These are phyloP conservation scores for Athelia psychrophila DNA, from an alignment of 1,284 basidiomycete species.

Conservation along the genomic window DNA sequence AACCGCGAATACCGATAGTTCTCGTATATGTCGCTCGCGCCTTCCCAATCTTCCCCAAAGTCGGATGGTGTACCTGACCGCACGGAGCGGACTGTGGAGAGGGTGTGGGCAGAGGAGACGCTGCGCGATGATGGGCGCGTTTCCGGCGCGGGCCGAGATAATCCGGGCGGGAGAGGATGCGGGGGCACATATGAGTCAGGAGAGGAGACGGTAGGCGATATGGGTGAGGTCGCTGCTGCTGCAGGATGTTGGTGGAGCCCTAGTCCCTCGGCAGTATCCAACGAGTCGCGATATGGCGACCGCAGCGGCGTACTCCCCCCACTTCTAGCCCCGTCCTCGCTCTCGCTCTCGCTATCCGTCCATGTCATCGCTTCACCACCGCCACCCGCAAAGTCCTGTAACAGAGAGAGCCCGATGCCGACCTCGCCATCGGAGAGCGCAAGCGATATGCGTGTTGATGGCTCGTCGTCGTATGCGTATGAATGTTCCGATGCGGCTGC, in stretches of 20 bases:
- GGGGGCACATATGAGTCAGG: background rate
- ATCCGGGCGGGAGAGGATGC: background rate
- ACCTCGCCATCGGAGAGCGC: slow-evolving; percentile 52
- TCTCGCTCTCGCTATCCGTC: slow-evolving; percentile 7
- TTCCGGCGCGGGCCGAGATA: slow-evolving; percentile 11
- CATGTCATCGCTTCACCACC: slow-evolving; percentile 29
- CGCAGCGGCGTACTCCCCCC: no score
- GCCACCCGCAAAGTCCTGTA: slow-evolving; percentile 47
- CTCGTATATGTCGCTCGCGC: slow-evolving; percentile 67
- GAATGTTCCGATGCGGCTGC: background rate
- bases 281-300: no score
- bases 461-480: slow-evolving; percentile 12
- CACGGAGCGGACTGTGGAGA: background rate
- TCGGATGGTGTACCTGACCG: no score
- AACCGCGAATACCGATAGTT: slow-evolving; percentile 69
- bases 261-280: background rate
- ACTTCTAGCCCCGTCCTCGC: background rate
- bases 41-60: slow-evolving; percentile 56
- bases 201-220: background rate
- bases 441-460: slow-evolving; percentile 25
- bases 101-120: background rate
- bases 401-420: slow-evolving; percentile 65
- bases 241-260: background rate
- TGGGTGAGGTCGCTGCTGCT: background rate
- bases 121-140: slow-evolving; percentile 6